A percentile compares a stretch with the other conserved stretches of the same genome.
Evolutionary conservation across 2,329 filamentous ascomycete species (phyloP).

Genomic region (Phialophora tarda): DNA sequence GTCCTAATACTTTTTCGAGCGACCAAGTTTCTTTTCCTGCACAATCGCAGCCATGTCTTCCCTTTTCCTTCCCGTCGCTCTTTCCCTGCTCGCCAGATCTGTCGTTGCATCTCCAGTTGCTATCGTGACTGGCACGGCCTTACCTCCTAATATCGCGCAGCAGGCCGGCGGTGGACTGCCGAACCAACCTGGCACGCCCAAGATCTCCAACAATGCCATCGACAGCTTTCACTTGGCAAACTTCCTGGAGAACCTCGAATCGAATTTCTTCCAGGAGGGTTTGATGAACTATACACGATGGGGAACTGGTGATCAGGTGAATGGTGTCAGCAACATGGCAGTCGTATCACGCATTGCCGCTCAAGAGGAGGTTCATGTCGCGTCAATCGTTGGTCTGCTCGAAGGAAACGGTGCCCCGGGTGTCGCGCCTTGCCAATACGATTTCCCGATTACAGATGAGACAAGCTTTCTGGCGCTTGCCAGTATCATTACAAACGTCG

Average conservation of each 20-base stretch:
- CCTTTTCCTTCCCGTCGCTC: conserved; percentile 25
- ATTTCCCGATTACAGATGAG: conserved; percentile 39
- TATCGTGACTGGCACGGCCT: conserved; percentile 26
- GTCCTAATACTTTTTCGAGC: conserved; percentile 6
- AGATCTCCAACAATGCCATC: conserved; percentile 22
- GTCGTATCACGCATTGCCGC: conserved; percentile 42
- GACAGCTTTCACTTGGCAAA: conserved; percentile 40
- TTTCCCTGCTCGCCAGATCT: conserved; percentile 23
- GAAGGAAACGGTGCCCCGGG: conserved; percentile 38
- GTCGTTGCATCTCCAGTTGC: conserved; percentile 21
- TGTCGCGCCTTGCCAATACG: conserved; percentile 42
- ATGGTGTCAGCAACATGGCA: conserved; percentile 41
- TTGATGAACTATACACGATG: conserved; percentile 41
- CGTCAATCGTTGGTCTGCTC: conserved; percentile 40
- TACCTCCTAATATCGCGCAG: conserved; percentile 28
- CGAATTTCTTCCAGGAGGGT: conserved; percentile 41
- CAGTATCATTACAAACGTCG: conserved; percentile 43
- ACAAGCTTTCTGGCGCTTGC: conserved; percentile 42
- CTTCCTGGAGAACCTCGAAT: conserved; percentile 44
- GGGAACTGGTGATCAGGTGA: conserved; percentile 40
- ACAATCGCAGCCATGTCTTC: conserved; percentile 24
- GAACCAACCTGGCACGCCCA: conserved; percentile 19
- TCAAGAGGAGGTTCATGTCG: conserved; percentile 40
- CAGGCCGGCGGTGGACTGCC: conserved; percentile 30
- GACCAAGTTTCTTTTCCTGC: conserved; percentile 12